Percentiles rank a stretch among this genome's conserved stretches.
Evolutionary conservation across 257 asterid species (phyloP).

Genomic region (Agastache rugosa): DNA sequence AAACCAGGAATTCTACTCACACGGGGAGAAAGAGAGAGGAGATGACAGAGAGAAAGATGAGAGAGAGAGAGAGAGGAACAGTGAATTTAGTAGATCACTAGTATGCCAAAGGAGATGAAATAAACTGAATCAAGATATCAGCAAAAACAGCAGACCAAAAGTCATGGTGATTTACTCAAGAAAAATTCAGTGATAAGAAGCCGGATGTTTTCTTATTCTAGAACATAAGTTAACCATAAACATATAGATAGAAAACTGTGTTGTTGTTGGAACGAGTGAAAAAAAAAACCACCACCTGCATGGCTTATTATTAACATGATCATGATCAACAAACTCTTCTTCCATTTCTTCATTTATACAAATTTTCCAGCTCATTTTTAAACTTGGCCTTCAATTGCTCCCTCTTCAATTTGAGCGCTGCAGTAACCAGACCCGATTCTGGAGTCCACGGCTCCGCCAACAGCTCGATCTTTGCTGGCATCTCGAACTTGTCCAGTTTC

Average conservation of each 20-base stretch:
- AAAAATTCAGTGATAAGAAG: constrained; percentile 5
- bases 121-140: not conserved
- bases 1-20: too few species aligned
- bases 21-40: too few species aligned
- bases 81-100: not conserved
- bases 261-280: not conserved
- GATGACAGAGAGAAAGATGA: too few species aligned
- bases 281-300: not conserved
- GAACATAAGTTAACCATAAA: not conserved
- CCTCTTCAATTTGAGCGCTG: constrained; percentile 87
- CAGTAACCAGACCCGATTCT: constrained; percentile 89
- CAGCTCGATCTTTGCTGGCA: constrained; percentile 78
- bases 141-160: not conserved
- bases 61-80: not conserved
- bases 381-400: constrained; percentile 74
- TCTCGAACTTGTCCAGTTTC: constrained; percentile 78
- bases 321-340: not conserved
- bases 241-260: constrained; percentile 4
- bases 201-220: not conserved
- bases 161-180: constrained; percentile 20
- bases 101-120: not conserved
- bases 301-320: constrained; percentile 1
- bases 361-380: constrained; percentile 62
- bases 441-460: constrained; percentile 95
- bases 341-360: constrained; percentile 55